Conservation (phyloP, 495 filamentous ascomycete species). For the Pyrenula massariospora region DNA sequence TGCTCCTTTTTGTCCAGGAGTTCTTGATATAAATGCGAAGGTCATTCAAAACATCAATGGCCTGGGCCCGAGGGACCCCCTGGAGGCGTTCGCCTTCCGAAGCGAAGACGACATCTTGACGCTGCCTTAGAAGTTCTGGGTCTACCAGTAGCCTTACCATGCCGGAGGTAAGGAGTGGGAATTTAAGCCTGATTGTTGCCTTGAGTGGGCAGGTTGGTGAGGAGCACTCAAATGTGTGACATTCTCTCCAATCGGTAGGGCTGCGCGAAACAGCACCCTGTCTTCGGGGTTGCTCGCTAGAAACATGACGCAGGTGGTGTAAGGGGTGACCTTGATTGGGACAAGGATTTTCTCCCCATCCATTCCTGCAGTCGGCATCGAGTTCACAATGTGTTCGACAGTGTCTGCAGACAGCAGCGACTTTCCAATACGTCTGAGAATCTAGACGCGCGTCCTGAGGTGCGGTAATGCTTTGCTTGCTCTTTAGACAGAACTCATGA, state of each 20-base stretch:
- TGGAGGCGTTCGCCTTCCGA: constrained; percentile 48
- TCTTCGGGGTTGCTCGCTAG: background rate
- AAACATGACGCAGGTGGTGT: constrained; percentile 32
- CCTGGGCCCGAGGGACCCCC: constrained; percentile 32
- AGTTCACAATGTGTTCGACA: constrained; percentile 46
- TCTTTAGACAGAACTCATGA: constrained; percentile 43
- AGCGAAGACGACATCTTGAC: constrained; percentile 38
- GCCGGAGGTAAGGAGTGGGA: constrained; percentile 36
- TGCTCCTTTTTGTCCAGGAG: constrained; percentile 31
- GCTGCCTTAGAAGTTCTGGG: constrained; percentile 33
- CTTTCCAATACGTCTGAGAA: constrained; percentile 28
- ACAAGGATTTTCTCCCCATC: constrained; percentile 5
- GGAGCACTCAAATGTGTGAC: constrained; percentile 49
- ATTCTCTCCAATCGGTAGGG: constrained; percentile 9
- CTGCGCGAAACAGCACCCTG: background rate
- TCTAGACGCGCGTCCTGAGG: constrained; percentile 22
- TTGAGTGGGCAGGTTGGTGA: constrained; percentile 38
- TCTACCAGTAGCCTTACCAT: constrained; percentile 47
- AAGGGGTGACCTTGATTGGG: constrained; percentile 19
- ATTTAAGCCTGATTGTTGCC: constrained; percentile 41
- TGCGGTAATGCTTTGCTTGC: constrained; percentile 35
- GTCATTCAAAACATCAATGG: constrained; percentile 39
- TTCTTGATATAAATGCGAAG: constrained; percentile 53
- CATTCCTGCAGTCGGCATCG: constrained; percentile 25
- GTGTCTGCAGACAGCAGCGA: constrained; percentile 42